A percentile compares a stretch with the other conserved stretches of the same genome.
Evolutionary conservation across 73 alveolate species (phyloP).

Genomic region (Tetrahymena malaccensis): DNA sequence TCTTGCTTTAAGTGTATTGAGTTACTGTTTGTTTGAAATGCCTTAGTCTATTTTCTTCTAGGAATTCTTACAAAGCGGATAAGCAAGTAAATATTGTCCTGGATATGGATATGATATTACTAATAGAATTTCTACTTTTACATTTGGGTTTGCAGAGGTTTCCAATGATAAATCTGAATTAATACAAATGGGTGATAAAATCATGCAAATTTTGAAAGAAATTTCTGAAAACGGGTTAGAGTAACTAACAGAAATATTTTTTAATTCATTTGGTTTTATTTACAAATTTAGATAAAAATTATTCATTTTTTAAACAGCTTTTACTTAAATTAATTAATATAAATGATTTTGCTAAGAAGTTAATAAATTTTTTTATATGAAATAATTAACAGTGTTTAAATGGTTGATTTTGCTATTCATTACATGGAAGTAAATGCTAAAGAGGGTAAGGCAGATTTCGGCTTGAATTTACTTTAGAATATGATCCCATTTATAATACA

Average conservation of each 20-base stretch:
- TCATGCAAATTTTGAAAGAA: constrained; percentile 25
- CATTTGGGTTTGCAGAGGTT: constrained; percentile 52
- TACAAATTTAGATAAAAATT: too few species aligned
- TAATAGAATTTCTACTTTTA: constrained; percentile 47
- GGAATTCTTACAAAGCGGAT: constrained; percentile 43
- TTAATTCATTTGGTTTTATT: too few species aligned
- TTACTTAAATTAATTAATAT: too few species aligned
- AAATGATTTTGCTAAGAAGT: too few species aligned
- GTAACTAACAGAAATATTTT: not conserved
- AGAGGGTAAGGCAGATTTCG: constrained; percentile 49
- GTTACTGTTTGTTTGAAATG: constrained; percentile 51
- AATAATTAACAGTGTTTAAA: constrained; percentile 3
- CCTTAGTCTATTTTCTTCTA: constrained; percentile 55
- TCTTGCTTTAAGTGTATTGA: constrained; percentile 36
- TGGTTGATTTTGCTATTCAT: constrained; percentile 49
- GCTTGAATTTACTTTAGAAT: constrained; percentile 42
- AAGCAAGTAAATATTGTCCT: constrained; percentile 57
- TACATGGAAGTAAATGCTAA: constrained; percentile 51
- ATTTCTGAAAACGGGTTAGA: constrained; percentile 45
- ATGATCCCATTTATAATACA: constrained; percentile 51
- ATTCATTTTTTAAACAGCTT: not conserved
- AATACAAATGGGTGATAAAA: constrained; percentile 19
- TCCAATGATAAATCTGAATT: constrained; percentile 9
- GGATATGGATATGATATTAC: constrained; percentile 56
- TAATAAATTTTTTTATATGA: too few species aligned